Percentiles rank a stretch among this genome's conserved stretches.
Evolutionary conservation across 192 early-diverging fungal species (phyloP).

Genomic region (Backusella tuberculispora): DNA sequence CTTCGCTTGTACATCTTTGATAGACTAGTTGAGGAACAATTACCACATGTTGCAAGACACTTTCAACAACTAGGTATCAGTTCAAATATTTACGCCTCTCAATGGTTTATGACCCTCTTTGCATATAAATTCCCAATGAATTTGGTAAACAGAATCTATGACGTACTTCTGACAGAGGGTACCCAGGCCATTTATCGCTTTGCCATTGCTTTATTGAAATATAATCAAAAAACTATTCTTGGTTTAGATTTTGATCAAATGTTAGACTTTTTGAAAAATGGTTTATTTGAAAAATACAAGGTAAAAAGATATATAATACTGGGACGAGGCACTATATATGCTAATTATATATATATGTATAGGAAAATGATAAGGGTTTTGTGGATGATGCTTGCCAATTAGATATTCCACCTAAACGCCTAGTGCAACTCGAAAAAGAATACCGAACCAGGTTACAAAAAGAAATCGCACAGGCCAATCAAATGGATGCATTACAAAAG

Average conservation of each 20-base stretch:
- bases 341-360: conserved; percentile 1
- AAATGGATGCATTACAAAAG: conserved; percentile 58
- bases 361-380: conserved; percentile 71
- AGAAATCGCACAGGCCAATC: conserved; percentile 66
- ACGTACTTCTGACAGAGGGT: conserved; percentile 97
- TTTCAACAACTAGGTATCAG: conserved; percentile 81
- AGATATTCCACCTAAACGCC: conserved; percentile 62
- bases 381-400: conserved; percentile 82
- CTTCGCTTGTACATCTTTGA: conserved; percentile 91
- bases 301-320: conserved; percentile 39
- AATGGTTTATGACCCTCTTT: conserved; percentile 99
- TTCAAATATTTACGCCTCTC: conserved; percentile 96
- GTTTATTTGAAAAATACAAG: conserved; percentile 87
- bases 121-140: conserved; percentile 96
- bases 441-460: conserved; percentile 67
- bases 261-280: conserved; percentile 91
- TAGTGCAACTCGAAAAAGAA: conserved; percentile 74
- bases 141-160: conserved; percentile 88
- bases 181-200: conserved; percentile 85
- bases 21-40: conserved; percentile 75
- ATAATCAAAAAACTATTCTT: conserved; percentile 79
- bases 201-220: conserved; percentile 84
- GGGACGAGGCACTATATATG: neutral
- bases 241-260: conserved; percentile 83
- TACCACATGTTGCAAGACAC: conserved; percentile 82